phyloP scores from a whole-genome alignment of 306 rosid genomes.

The Arachis hypogaea region DNA sequence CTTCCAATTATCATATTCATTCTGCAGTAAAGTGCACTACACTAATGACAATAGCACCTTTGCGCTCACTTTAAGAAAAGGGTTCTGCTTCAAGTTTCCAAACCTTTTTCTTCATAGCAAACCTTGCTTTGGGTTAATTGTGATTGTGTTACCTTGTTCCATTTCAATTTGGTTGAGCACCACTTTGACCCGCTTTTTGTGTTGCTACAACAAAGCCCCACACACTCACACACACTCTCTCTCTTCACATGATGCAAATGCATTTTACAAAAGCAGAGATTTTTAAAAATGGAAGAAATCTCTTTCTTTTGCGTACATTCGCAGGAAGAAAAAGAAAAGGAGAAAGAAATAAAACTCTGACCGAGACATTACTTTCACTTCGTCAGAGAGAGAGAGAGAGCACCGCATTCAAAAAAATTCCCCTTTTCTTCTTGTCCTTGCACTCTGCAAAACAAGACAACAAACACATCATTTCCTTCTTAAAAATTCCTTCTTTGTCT shows the following conservation, averaged over 20 bases:
- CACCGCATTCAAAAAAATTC: conserved; percentile 58
- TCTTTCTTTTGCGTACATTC: conserved; percentile 33
- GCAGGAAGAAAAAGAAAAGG: conserved; percentile 21
- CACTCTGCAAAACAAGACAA: conserved; percentile 30
- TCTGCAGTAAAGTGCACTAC: background rate
- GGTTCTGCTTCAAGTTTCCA: conserved; percentile 7
- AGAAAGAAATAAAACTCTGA: conserved; percentile 33
- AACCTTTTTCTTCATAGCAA: conserved; percentile 22
- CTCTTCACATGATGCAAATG: conserved; percentile 51
- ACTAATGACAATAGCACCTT: background rate
- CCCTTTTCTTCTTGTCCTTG: conserved; percentile 37
- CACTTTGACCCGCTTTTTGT: conserved; percentile 44
- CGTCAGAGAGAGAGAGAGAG: conserved; percentile 31
- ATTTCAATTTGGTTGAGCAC: conserved; percentile 40
- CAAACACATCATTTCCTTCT: conserved; percentile 18
- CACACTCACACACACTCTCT: background rate
- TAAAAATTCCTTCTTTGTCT: conserved; percentile 52
- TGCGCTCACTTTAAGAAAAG: conserved; percentile 44
- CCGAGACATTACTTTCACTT: conserved; percentile 28
- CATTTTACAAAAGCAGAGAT: conserved; percentile 39
- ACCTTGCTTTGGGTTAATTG: background rate
- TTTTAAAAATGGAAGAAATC: conserved; percentile 36
- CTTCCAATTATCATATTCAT: no score
- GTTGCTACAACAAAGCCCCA: background rate
- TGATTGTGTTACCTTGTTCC: background rate